phyloP scores from a whole-genome alignment of 2,329 filamentous ascomycete genomes.

The Chalaropsis ovoidea region DNA sequence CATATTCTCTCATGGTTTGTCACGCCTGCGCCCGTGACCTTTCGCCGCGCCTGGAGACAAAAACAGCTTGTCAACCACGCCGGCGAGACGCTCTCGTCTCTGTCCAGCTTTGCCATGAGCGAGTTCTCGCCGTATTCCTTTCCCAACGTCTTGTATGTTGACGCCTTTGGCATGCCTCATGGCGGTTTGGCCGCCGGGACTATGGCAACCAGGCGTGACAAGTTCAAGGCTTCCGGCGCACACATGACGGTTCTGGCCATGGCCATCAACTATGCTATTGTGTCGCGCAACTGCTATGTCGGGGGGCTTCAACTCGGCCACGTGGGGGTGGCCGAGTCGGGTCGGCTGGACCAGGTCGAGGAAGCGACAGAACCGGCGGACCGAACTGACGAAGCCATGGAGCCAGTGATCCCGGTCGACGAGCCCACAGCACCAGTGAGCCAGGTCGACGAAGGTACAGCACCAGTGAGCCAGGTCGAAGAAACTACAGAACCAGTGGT shows the following conservation, averaged over 20 bases:
- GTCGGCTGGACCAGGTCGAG: no score
- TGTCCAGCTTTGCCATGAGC: slow-evolving; percentile 24
- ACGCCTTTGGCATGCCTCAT: slow-evolving; percentile 22
- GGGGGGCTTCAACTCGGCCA: slow-evolving; percentile 11
- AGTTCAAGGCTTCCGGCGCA: slow-evolving; percentile 18
- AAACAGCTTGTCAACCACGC: slow-evolving; percentile 17
- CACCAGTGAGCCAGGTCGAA: no score
- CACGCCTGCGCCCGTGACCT: slow-evolving; percentile 16
- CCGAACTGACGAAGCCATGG: no score
- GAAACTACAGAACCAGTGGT: no score
- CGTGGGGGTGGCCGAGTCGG: neutral
- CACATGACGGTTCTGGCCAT: slow-evolving; percentile 24
- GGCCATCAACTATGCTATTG: slow-evolving; percentile 25
- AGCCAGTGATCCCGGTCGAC: no score
- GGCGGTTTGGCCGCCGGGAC: slow-evolving; percentile 12
- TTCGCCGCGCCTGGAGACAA: slow-evolving; percentile 8
- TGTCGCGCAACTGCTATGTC: slow-evolving; percentile 24
- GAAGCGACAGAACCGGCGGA: no score
- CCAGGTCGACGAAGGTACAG: no score
- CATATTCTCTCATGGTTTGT: slow-evolving; percentile 20
- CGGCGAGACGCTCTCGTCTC: slow-evolving; percentile 16
- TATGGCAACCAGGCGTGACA: slow-evolving; percentile 14
- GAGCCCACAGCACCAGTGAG: no score
- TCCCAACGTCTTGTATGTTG: slow-evolving; percentile 25
- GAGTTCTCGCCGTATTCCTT: slow-evolving; percentile 25